Evolutionary conservation across 1,139 yeast genomes (phyloP).

Genomic region (Diutina ranongensis): DNA sequence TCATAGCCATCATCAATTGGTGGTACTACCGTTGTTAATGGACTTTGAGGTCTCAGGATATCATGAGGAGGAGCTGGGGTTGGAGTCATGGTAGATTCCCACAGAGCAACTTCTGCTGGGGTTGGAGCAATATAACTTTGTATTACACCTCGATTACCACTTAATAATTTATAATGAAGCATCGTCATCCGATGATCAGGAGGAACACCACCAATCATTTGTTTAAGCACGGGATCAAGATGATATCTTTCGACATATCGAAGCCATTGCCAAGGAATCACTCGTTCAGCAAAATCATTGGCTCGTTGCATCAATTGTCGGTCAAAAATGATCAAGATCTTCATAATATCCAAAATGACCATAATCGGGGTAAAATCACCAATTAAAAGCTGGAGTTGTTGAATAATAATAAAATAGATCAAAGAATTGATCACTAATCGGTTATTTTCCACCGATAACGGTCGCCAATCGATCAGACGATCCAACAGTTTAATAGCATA

Average conservation of each 20-base stretch:
- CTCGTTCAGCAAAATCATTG: not conserved
- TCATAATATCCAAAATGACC: not conserved
- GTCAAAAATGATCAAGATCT: slow-evolving; percentile 1
- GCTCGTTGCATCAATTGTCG: not conserved
- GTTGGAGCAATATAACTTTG: not conserved
- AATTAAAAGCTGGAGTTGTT: not conserved
- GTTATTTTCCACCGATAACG: not conserved
- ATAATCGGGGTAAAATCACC: not conserved
- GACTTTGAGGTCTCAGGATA: not conserved
- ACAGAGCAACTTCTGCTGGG: not conserved
- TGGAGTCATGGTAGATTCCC: not conserved
- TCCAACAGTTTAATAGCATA: slow-evolving; percentile 4
- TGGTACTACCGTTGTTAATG: not conserved
- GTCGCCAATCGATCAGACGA: slow-evolving; percentile 4
- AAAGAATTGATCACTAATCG: not conserved
- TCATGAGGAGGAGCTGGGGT: not conserved
- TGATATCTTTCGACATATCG: not conserved
- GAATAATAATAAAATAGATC: not conserved
- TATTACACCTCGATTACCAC: not conserved
- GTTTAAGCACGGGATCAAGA: slow-evolving; percentile 1
- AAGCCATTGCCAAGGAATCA: not conserved
- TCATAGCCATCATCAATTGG: not conserved
- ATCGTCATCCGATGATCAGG: slow-evolving; percentile 2
- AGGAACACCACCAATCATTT: too few relatives aligned
- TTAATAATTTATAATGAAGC: not conserved